These are phyloP conservation scores for Poa pratensis DNA, from an alignment of 176 grass and related monocot genomes.

Conservation along the genomic window DNA sequence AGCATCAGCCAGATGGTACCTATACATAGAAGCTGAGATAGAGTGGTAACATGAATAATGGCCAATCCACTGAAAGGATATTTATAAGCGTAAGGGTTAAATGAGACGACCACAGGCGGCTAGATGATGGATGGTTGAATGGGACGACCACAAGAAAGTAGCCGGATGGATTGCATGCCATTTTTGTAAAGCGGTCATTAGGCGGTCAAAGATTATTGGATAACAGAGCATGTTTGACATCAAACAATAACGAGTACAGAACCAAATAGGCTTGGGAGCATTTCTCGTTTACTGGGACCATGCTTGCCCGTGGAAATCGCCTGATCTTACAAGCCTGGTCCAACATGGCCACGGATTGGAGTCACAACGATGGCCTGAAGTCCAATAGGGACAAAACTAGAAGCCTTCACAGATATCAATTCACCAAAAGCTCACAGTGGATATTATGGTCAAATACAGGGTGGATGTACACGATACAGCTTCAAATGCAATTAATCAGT, in stretches of 20 bases:
- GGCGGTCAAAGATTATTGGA: background rate
- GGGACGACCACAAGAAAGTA: background rate
- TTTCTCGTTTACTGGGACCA: background rate
- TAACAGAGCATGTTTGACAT: background rate
- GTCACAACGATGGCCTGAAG: background rate
- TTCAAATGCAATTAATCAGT: too few species aligned
- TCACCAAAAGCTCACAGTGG: background rate
- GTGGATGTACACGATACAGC: background rate
- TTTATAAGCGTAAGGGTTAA: constrained; percentile 2
- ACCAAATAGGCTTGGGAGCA: background rate
- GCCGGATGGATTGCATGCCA: background rate
- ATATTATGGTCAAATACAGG: background rate
- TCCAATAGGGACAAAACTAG: background rate
- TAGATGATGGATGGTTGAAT: background rate
- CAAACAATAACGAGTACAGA: background rate
- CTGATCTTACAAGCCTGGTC: background rate
- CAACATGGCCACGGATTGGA: background rate
- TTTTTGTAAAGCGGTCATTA: background rate
- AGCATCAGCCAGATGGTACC: background rate
- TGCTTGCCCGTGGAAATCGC: background rate
- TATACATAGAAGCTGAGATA: background rate
- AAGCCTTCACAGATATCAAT: constrained; percentile 1
- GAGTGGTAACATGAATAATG: background rate
- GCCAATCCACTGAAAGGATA: constrained; percentile 14
- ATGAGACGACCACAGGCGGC: background rate